Conservation (phyloP, 805 yeast genomes). For the Starmerella stigmatis region DNA sequence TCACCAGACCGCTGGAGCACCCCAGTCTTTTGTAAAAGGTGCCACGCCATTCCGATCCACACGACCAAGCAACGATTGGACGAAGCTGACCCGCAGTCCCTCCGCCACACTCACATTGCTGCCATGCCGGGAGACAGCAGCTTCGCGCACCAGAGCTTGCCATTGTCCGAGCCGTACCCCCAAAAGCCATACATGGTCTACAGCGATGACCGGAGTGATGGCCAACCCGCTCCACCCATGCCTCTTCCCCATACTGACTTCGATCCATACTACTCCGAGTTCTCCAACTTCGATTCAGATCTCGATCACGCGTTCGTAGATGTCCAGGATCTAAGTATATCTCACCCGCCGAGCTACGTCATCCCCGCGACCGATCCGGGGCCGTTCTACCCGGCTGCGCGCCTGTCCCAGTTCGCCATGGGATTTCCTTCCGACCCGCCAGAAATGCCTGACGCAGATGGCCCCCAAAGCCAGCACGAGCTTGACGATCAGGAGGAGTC, state of each 20-base stretch:
- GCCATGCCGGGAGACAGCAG: constrained; percentile 5
- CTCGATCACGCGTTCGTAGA: constrained; percentile 47
- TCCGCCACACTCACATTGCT: no score
- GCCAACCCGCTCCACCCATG: constrained; percentile 26
- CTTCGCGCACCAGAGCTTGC: background rate
- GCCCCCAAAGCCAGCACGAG: background rate
- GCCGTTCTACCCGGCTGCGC: constrained; percentile 1
- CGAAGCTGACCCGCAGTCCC: no score
- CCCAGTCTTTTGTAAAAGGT: no score
- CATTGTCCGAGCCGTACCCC: constrained; percentile 3
- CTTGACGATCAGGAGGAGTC: no score
- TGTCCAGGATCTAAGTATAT: constrained; percentile 52
- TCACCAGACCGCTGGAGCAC: no score
- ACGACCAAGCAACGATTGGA: no score
- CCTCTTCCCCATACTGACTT: constrained; percentile 49
- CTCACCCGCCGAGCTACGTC: background rate
- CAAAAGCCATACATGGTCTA: background rate
- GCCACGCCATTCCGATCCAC: no score
- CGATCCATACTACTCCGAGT: constrained; percentile 37
- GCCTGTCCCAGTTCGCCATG: background rate
- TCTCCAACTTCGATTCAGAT: constrained; percentile 38
- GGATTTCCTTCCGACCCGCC: constrained; percentile 11
- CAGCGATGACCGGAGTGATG: constrained; percentile 4
- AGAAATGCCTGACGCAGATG: background rate
- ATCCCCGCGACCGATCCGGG: constrained; percentile 7